Evolutionary conservation across 176 grass and related monocot species (phyloP), one percentile per base, ranked within the genome.

Genomic region (Luzula sylvatica): DNA sequence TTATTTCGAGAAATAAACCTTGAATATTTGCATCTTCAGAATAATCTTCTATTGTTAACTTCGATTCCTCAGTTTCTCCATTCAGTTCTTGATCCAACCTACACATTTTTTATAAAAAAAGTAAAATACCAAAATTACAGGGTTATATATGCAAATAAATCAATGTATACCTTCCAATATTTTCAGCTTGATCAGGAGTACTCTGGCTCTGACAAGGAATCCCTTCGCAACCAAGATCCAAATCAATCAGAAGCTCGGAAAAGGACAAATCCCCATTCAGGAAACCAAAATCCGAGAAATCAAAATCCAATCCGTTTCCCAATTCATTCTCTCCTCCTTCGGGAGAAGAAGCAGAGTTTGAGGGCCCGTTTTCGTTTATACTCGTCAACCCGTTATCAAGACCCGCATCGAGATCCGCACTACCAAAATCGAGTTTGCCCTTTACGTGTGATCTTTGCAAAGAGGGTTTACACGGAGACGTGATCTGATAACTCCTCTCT

Each of bases 401-500:
- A 68, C 24, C 52, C 38, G 26, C 54, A 32, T 25, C 56, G 39
- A 23, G 50, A 68, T 81, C 76, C 2, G 70, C 42, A 30, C 19
- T 57, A 44, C 72, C 83, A 46, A 95, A 95, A 60, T 95, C 55
- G 42, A 95, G 27, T 61, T 72, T 95, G 42, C 88, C 80, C 69
- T 84, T 95, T n/a, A 84, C 74, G 53, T 83, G 79, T 26, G 79
- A 76, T 53, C 87, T 87, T 69, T 87, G 83, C 50, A 71, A 42
- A 1, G 47, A 66, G 22, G 72, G 28, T 61, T 87, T 87, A 26
- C 71, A 68, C 8, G 88, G 89, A 15, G 89, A 88, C 67, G 72
- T 81, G 53, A 95, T 72, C 61, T 78, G 83, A 67, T 81, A 95
- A 38, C 76, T 95, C 42, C 89, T 76, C 68, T 85, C 89, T 14